Conservation (phyloP, 2,329 filamentous ascomycete genomes). For the Pseudogymnoascus sp. region DNA sequence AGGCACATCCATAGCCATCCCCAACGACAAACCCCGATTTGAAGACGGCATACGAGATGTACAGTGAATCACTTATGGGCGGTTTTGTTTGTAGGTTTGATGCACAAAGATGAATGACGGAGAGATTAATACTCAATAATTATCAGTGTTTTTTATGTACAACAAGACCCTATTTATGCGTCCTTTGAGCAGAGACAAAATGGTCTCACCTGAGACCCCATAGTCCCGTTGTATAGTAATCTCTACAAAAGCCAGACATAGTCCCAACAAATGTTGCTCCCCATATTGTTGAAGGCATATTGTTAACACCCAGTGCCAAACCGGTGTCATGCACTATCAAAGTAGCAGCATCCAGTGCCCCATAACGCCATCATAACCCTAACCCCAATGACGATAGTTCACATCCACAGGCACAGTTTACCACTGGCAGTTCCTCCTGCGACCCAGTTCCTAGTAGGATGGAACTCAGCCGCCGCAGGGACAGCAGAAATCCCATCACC, state of each 20-base stretch:
- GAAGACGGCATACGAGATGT: not conserved
- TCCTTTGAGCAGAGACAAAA: not conserved
- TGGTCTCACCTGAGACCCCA: not conserved
- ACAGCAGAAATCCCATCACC: slow-evolving; percentile 91
- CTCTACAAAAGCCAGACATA: not conserved
- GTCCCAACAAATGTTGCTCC: not conserved
- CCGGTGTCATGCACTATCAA: not conserved
- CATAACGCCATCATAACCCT: not conserved
- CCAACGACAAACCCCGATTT: not conserved
- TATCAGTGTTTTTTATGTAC: not conserved
- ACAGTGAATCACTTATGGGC: not conserved
- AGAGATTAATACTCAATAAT: not conserved
- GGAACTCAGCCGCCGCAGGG: slow-evolving; percentile 84
- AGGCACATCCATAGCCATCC: not conserved
- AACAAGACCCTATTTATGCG: not conserved
- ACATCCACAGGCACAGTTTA: slow-evolving; percentile 89
- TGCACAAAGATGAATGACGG: not conserved
- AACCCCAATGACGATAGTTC: slow-evolving; percentile 15
- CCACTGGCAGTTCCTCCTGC: slow-evolving; percentile 86
- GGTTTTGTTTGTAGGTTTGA: not conserved
- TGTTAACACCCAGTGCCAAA: not conserved
- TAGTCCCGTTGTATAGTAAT: not conserved
- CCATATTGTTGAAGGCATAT: not conserved
- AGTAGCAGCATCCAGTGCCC: not conserved
- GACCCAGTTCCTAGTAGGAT: slow-evolving; percentile 83